These are phyloP conservation scores for Boletus huronensis DNA, from an alignment of 768 basidiomycete species.

Conservation along the genomic window DNA sequence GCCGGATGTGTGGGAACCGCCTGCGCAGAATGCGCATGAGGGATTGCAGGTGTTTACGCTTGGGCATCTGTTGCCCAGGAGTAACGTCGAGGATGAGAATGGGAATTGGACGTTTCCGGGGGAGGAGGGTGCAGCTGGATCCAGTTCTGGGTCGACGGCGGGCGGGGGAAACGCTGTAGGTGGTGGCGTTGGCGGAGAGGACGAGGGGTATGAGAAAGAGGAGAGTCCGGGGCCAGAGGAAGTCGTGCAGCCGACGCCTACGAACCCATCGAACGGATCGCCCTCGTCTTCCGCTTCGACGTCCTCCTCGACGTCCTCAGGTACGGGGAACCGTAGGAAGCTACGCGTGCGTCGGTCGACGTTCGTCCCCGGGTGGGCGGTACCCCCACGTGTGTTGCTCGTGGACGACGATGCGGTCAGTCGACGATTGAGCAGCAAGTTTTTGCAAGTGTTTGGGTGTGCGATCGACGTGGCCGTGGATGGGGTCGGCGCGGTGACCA, in stretches of 20 bases:
- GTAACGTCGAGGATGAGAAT: conserved; percentile 45
- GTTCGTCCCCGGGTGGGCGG: conserved; percentile 87
- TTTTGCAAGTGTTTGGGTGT: conserved; percentile 93
- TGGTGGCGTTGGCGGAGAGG: conserved; percentile 15
- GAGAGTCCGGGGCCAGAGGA: conserved; percentile 35
- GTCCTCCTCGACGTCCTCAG: conserved; percentile 7
- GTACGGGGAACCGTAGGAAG: conserved; percentile 34
- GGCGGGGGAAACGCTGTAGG: conserved; percentile 16
- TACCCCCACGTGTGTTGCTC: conserved; percentile 84
- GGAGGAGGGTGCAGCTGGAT: conserved; percentile 13
- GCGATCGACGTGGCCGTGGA: conserved; percentile 93
- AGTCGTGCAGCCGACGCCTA: conserved; percentile 39
- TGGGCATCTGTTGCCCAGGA: conserved; percentile 67
- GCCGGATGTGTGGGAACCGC: conserved; percentile 25
- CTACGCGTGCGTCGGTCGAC: conserved; percentile 71
- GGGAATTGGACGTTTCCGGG: conserved; percentile 62
- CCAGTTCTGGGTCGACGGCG: conserved; percentile 11
- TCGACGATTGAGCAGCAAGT: conserved; percentile 84
- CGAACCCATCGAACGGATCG: conserved; percentile 20
- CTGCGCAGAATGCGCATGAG: conserved; percentile 42
- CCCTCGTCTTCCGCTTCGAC: conserved; percentile 14
- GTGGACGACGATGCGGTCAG: conserved; percentile 97
- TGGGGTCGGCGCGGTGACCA: conserved; percentile 87
- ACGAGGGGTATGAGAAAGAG: conserved; percentile 24
- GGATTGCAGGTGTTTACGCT: conserved; percentile 80